Evolutionary conservation across 139 green algal species (phyloP).

Genomic region (Zygnema cylindricum): DNA sequence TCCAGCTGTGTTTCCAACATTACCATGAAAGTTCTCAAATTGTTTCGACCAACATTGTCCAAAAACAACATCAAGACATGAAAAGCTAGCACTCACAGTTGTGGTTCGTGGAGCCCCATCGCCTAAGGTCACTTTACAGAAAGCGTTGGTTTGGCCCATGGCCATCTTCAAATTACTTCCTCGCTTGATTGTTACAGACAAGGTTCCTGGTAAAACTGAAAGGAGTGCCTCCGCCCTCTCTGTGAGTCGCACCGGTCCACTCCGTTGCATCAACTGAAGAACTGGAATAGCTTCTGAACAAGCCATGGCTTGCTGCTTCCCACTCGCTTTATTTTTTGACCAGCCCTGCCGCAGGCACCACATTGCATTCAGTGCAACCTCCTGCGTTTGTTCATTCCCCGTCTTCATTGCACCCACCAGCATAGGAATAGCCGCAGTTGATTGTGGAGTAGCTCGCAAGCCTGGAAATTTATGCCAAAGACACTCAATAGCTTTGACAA

Average conservation of each 20-base stretch:
- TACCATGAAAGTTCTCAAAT: too few relatives aligned
- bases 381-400: slow-evolving; percentile 35
- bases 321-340: slow-evolving; percentile 21
- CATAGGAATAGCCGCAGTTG: slow-evolving; percentile 45
- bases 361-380: slow-evolving; percentile 39
- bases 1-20: too few relatives aligned
- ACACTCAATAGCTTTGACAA: slow-evolving; percentile 28
- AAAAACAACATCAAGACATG: too few relatives aligned
- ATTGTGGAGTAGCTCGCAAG: slow-evolving; percentile 8
- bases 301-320: slow-evolving; percentile 34
- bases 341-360: slow-evolving; percentile 32
- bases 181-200: slow-evolving; percentile 39
- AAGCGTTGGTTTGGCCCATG: slow-evolving; percentile 52
- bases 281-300: slow-evolving; percentile 46
- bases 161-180: slow-evolving; percentile 41
- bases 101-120: slow-evolving; percentile 21
- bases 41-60: too few relatives aligned
- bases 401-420: slow-evolving; percentile 44
- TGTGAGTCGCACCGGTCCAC: slow-evolving; percentile 24
- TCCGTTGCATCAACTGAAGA: slow-evolving; percentile 46
- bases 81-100: slow-evolving; percentile 22
- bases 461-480: slow-evolving; percentile 32
- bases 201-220: slow-evolving; percentile 36
- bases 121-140: slow-evolving; percentile 36
- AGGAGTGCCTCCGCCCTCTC: slow-evolving; percentile 48